These are phyloP conservation scores for Pseudopyrenochaeta lycopersici DNA, from an alignment of 2,329 filamentous ascomycete species.

Conservation along the genomic window DNA sequence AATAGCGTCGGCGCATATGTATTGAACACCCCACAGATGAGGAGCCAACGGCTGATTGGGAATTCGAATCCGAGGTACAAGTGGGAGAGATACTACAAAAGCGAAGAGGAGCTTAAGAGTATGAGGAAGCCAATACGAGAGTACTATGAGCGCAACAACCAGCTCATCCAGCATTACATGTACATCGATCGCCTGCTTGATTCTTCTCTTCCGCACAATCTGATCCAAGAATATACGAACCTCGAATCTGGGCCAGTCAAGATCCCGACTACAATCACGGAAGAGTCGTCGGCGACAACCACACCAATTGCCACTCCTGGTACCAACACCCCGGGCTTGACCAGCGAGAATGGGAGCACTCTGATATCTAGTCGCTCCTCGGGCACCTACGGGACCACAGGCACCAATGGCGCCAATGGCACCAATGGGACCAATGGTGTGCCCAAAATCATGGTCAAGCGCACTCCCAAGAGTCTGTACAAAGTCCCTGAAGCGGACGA, in stretches of 20 bases:
- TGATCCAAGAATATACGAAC: slow-evolving; percentile 88
- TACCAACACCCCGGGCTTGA: slow-evolving; percentile 22
- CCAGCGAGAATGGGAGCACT: slow-evolving; percentile 21
- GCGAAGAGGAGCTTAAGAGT: slow-evolving; percentile 73
- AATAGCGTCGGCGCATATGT: slow-evolving; percentile 54
- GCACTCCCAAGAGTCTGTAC: slow-evolving; percentile 85
- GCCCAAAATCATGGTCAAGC: slow-evolving; percentile 43
- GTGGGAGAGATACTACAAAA: slow-evolving; percentile 88
- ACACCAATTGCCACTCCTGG: slow-evolving; percentile 28
- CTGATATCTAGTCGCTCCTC: slow-evolving; percentile 29
- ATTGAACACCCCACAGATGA: slow-evolving; percentile 70
- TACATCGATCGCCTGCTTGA: slow-evolving; percentile 93
- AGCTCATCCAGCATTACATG: slow-evolving; percentile 87
- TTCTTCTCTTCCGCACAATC: slow-evolving; percentile 88
- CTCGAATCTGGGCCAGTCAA: slow-evolving; percentile 66
- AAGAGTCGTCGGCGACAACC: slow-evolving; percentile 62
- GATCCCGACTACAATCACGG: slow-evolving; percentile 78
- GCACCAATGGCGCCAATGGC: slow-evolving; percentile 20
- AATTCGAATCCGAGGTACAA: slow-evolving; percentile 85
- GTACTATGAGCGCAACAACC: slow-evolving; percentile 92
- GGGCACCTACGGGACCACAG: slow-evolving; percentile 41
- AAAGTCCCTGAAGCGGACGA: slow-evolving; percentile 69
- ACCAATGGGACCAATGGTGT: slow-evolving; percentile 28
- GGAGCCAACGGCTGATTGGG: slow-evolving; percentile 87
- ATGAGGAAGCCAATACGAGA: slow-evolving; percentile 79